Evolutionary conservation across 495 filamentous ascomycete species (phyloP).

Genomic region (Aspergillus conjunctus): DNA sequence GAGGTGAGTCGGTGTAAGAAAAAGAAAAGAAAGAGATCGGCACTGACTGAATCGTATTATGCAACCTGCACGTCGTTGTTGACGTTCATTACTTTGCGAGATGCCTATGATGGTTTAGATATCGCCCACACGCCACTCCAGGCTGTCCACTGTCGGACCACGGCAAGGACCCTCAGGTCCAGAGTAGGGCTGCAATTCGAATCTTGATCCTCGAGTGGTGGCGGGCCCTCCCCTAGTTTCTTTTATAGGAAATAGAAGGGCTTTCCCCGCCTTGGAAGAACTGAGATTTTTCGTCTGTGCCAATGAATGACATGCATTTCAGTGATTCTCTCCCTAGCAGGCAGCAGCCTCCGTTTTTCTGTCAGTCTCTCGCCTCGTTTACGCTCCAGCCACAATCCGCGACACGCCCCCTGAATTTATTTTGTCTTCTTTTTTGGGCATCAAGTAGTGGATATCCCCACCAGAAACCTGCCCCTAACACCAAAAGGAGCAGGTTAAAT

Average conservation of each 20-base stretch:
- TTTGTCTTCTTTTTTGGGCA: no score
- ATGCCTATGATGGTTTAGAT: not conserved
- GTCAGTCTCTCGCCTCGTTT: not conserved
- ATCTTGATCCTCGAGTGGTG: not conserved
- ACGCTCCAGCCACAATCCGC: constrained; percentile 3
- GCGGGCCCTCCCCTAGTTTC: not conserved
- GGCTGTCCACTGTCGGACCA: no score
- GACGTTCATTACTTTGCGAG: not conserved
- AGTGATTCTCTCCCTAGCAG: no score
- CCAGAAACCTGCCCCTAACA: no score
- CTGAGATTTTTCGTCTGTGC: no score
- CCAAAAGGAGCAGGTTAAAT: not conserved
- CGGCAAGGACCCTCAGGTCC: no score
- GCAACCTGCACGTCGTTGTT: not conserved
- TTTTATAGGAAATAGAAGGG: no score
- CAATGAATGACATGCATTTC: no score
- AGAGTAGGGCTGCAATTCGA: constrained; percentile 1
- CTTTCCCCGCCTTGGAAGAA: no score
- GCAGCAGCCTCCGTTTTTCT: not conserved
- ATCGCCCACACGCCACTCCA: not conserved
- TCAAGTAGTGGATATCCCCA: no score
- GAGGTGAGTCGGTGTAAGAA: not conserved
- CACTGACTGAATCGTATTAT: not conserved
- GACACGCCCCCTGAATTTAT: constrained; percentile 1
- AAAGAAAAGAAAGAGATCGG: constrained; percentile 4